Evolutionary conservation across 1,284 basidiomycete genomes (phyloP), one percentile per base, ranked within the genome.

Genomic region (Boletellus deceptivus): DNA sequence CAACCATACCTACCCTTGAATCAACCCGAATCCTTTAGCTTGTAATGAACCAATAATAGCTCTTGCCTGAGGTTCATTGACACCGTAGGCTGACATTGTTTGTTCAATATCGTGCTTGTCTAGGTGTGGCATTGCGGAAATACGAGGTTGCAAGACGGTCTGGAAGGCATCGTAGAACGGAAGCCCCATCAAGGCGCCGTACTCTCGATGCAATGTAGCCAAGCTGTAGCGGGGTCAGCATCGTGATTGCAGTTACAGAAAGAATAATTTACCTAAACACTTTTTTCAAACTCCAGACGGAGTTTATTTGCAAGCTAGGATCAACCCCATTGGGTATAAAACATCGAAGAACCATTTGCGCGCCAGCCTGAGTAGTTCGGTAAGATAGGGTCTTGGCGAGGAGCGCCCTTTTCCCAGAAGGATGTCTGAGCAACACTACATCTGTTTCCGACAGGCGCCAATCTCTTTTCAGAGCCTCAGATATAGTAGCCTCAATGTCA

Each of bases 31-130:
- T 1, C 95, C 97, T 20, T 84, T 72, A 0, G 82, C 82, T 37
- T 72, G 70, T 58, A 97, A 75, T 0, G 93, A 82, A 22, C 84
- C 85, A 6, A 93, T 67, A 43, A 99, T 93, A 3, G 97, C 97
- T 36, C 76, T 80, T 4, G 96, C 96, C 70, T 99, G 97, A 3
- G 97, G 96, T 65, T 95, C 87, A 64, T 99, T 99, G 50, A 98
- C 82, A 41, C 79, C 76, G 65, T 90, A 90, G 1, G 72, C 73
- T 11, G 76, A 65, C 86, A 93, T 93, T 1, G 86, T 80, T 49
- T 77, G 74, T 44, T 79, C 68, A 8, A 96, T 65, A 18, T 87
- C 83, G n/a, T 68, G 68, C 7, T 64, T 54, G 8, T 84, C 74
- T n/a, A 86, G 59, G 18, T 63, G 63, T 16, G 79, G 68, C 42